Evolutionary conservation across 2,329 filamentous ascomycete genomes (phyloP).

Genomic region (Alternaria conjuncta): DNA sequence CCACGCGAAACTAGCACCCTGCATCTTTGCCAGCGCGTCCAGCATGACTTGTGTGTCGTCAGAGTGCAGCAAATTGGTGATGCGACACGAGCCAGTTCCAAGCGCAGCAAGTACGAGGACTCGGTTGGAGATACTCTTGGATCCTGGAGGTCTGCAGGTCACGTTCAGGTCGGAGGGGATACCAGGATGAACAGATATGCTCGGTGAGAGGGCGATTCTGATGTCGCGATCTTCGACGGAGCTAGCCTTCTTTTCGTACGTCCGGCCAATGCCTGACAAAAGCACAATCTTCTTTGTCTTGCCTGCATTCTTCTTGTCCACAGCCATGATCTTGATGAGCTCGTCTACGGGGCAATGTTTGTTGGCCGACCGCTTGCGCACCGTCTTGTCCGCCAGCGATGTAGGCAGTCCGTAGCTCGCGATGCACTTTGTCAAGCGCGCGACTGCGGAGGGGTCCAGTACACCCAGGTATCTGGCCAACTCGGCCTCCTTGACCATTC

Average conservation of each 20-base stretch:
- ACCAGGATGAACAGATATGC: conserved; percentile 75
- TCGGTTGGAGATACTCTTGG: conserved; percentile 96
- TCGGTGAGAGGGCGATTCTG: conserved; percentile 79
- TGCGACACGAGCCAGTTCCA: conserved; percentile 81
- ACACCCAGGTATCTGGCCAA: conserved; percentile 87
- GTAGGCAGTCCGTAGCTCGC: conserved; percentile 91
- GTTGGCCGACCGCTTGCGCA: conserved; percentile 81
- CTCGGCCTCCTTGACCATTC: conserved; percentile 98
- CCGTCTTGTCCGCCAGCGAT: conserved; percentile 80
- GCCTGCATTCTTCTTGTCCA: conserved; percentile 98
- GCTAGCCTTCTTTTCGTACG: conserved; percentile 85
- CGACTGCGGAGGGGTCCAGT: conserved; percentile 83
- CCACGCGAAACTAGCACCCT: conserved; percentile 90
- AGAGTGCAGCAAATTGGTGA: conserved; percentile 92
- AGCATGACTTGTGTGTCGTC: conserved; percentile 98
- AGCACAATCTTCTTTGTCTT: conserved; percentile 95
- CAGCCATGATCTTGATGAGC: conserved; percentile 89
- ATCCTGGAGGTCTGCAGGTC: conserved; percentile 86
- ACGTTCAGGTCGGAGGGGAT: conserved; percentile 70
- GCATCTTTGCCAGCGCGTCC: conserved; percentile 82
- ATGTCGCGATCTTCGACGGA: conserved; percentile 88
- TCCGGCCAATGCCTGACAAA: conserved; percentile 86
- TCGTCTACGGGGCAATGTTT: conserved; percentile 88
- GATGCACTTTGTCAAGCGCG: conserved; percentile 89
- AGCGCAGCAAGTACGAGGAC: conserved; percentile 93